Evolutionary conservation across 75 land plant genomes (phyloP), one percentile per base, ranked within the genome.

Genomic region (Larix kaempferi): DNA sequence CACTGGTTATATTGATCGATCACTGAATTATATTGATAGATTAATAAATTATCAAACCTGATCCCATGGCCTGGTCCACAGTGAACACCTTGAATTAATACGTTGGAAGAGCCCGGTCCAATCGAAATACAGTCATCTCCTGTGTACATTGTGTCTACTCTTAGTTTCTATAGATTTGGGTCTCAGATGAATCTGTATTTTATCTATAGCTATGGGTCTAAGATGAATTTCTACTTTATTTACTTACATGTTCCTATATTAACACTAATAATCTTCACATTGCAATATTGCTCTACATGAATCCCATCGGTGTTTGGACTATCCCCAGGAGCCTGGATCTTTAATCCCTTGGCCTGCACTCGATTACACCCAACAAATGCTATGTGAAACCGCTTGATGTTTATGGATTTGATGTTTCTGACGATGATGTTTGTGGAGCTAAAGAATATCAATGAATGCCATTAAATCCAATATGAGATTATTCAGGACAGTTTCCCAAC

Each of bases 231-330:
- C n/a, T 56, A 56, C 15, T 56, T 56, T 14, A 56, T 56, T 56
- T 56, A 11, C 57, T 11, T 11, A 29, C 33, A 29, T 29, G 33
- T 29, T 29, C 33, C 16, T 12, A 15, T 62, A 17, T 0, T 62
- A 25, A 62, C 64, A 62, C 6, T 25, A n/a, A 17, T 25, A 17
- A 62, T 62, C 10, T 21, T n/a, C 11, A 62, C 64, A 2, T 62
- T 17, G 11, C 3, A 17, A 21, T 1, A n/a, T 10, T 17, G 76
- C 23, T 21, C 41, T 16, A 65, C 56, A 21, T 94, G 98, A 52
- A 94, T 89, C 56, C 98, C 98, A 66, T 94, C 98, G 1, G 98
- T 94, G 85, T 92, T 94, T 25, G 98, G 98, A 82, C 98, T 94
- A 60, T 75, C 58, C 15, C 61, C 85, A 0, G 94, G 88, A 13